Evolutionary conservation across 306 rosid species (phyloP).

Genomic region (Casuarina glauca): DNA sequence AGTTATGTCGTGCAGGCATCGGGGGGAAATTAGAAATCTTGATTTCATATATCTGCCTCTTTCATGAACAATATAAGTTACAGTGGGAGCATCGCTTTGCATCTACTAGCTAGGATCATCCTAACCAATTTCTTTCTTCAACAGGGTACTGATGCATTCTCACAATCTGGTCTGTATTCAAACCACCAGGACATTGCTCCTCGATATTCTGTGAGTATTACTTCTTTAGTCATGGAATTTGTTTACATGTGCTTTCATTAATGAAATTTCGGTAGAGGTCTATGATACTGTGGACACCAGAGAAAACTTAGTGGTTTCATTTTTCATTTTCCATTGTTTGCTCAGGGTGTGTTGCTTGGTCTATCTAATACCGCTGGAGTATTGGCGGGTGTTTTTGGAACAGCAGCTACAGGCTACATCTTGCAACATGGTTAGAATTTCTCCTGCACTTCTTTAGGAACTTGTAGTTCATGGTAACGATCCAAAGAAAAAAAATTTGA

Average conservation of each 20-base stretch:
- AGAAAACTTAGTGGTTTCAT: conserved; percentile 5
- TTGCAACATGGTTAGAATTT: conserved; percentile 75
- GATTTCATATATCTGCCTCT: too few relatives aligned
- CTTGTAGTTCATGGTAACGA: neutral
- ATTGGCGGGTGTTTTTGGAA: conserved; percentile 99
- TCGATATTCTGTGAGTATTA: conserved; percentile 79
- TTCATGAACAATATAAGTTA: neutral
- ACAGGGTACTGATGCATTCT: conserved; percentile 97
- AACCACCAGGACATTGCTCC: conserved; percentile 99
- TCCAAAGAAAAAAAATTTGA: conserved; percentile 2
- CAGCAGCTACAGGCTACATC: conserved; percentile 96
- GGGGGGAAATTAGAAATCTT: too few relatives aligned
- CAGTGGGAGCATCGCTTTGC: conserved; percentile 7
- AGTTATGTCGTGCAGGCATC: neutral
- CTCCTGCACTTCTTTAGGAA: conserved; percentile 7
- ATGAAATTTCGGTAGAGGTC: neutral
- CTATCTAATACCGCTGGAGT: conserved; percentile 97
- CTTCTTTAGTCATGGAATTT: conserved; percentile 3
- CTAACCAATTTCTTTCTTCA: conserved; percentile 24
- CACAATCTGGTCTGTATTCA: conserved; percentile 95
- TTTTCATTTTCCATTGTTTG: conserved; percentile 12
- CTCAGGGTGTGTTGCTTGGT: conserved; percentile 89
- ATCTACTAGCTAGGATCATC: neutral
- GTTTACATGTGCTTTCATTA: conserved; percentile 1
- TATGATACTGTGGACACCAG: neutral